Percentiles rank a stretch among this genome's conserved stretches.
Evolutionary conservation across 2,329 filamentous ascomycete species (phyloP).

Genomic region (Lasiodiplodia gonubiensis): DNA sequence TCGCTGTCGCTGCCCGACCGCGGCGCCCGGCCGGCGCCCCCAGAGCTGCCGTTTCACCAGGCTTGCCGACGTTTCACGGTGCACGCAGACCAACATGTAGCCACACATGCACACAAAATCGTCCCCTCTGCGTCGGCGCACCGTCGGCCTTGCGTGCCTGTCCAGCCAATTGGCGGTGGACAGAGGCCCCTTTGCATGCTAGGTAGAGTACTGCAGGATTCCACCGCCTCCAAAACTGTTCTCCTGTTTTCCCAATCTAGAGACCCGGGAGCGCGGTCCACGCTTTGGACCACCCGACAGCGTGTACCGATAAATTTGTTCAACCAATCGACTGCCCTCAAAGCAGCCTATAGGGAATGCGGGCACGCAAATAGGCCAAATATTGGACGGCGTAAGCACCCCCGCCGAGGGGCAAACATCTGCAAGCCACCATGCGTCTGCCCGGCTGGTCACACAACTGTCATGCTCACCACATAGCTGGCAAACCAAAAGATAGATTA

Average conservation of each 20-base stretch:
- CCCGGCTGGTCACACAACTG: background rate
- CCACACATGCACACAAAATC: background rate
- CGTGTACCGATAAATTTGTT: slow-evolving; percentile 6
- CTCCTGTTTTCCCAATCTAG: slow-evolving; percentile 17
- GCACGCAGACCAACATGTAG: slow-evolving; percentile 6
- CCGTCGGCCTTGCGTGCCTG: slow-evolving; percentile 6
- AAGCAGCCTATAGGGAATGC: slow-evolving; percentile 14
- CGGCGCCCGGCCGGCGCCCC: slow-evolving; percentile 1
- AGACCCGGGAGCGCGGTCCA: background rate
- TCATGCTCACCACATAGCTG: background rate
- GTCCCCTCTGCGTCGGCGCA: background rate
- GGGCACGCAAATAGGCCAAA: background rate
- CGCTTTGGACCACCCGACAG: background rate
- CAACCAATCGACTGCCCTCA: slow-evolving; percentile 10
- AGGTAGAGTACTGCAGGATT: slow-evolving; percentile 5
- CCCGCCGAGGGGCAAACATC: background rate
- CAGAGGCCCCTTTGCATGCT: slow-evolving; percentile 3
- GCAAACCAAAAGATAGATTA: slow-evolving; percentile 13
- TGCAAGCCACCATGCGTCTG: slow-evolving; percentile 19
- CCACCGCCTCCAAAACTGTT: slow-evolving; percentile 11
- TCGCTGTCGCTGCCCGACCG: slow-evolving; percentile 1
- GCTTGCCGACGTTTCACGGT: slow-evolving; percentile 29
- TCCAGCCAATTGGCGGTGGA: slow-evolving; percentile 11
- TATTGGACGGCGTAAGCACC: background rate
- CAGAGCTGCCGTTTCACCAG: slow-evolving; percentile 26